Percentiles rank a stretch among this genome's conserved stretches.
Conservation (phyloP, 228 moss, liverwort and hornwort genomes). For the Sphagnum fallax region DNA sequence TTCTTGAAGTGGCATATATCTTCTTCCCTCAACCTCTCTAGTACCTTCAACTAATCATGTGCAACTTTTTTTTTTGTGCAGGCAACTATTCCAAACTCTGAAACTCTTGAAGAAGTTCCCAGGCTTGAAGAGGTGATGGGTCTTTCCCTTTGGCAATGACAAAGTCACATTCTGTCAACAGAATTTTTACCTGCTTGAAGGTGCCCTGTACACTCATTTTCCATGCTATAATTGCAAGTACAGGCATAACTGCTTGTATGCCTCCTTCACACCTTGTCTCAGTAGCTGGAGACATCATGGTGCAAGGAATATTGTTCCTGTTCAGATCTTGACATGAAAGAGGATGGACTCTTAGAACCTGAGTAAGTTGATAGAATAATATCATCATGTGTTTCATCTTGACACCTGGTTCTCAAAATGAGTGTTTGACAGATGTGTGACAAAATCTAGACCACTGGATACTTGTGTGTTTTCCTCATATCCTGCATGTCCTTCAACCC, state of each 20-base stretch:
- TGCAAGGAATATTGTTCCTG: no score
- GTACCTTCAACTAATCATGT: no score
- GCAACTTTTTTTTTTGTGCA: constrained; percentile 8
- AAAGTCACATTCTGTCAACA: neutral
- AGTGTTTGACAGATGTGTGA: no score
- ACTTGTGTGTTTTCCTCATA: neutral
- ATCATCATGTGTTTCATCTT: no score
- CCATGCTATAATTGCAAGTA: neutral
- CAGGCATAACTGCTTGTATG: neutral
- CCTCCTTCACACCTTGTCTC: neutral
- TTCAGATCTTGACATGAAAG: no score
- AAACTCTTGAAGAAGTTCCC: constrained; percentile 94
- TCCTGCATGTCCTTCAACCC: neutral
- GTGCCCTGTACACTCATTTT: neutral
- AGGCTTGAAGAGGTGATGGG: constrained; percentile 85
- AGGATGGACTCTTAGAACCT: no score
- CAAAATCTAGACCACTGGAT: neutral
- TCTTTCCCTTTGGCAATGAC: neutral
- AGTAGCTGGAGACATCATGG: neutral
- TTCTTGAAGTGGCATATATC: neutral
- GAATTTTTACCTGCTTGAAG: neutral
- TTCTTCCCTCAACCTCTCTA: neutral
- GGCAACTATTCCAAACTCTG: constrained; percentile 94
- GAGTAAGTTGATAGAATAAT: no score
- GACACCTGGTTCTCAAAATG: no score